phyloP scores from a whole-genome alignment of 1,284 basidiomycete species.

The Pyrrhoderma noxium region DNA sequence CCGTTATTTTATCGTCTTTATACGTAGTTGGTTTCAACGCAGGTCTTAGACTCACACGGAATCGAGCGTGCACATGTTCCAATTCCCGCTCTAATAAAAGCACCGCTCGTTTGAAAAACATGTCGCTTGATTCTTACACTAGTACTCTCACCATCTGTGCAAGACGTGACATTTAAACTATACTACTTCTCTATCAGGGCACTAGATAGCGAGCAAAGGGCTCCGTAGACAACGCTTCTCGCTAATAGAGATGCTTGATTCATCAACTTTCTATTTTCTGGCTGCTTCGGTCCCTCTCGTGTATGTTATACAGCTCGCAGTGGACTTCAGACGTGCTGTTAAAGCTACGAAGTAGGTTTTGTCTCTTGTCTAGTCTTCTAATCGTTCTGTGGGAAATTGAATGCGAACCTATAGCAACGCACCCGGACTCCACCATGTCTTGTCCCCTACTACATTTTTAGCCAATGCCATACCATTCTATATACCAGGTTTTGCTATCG shows the following conservation, averaged over 20 bases:
- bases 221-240: no score
- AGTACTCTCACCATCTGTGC: no score
- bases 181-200: no score
- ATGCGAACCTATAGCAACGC: conserved; percentile 2
- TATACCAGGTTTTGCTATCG: conserved; percentile 10
- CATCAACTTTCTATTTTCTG: conserved; percentile 1
- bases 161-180: no score
- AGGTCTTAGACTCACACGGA: no score
- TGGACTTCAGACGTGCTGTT: conserved; percentile 9
- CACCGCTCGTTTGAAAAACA: neutral
- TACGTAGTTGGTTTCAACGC: no score
- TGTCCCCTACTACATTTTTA: conserved; percentile 9
- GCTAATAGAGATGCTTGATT: neutral
- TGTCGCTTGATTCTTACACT: no score
- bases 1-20: no score
- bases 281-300: conserved; percentile 1
- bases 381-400: no score
- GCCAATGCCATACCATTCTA: conserved; percentile 9
- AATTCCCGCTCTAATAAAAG: no score
- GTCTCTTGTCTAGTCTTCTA: neutral
- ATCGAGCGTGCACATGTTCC: no score
- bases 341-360: conserved; percentile 9
- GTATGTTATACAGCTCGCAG: conserved; percentile 7
- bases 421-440: conserved; percentile 11
- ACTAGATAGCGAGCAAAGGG: no score